These are phyloP conservation scores for Pythium rhizo-oryzae DNA, from an alignment of 352 stramenopile genomes.

Conservation along the genomic window DNA sequence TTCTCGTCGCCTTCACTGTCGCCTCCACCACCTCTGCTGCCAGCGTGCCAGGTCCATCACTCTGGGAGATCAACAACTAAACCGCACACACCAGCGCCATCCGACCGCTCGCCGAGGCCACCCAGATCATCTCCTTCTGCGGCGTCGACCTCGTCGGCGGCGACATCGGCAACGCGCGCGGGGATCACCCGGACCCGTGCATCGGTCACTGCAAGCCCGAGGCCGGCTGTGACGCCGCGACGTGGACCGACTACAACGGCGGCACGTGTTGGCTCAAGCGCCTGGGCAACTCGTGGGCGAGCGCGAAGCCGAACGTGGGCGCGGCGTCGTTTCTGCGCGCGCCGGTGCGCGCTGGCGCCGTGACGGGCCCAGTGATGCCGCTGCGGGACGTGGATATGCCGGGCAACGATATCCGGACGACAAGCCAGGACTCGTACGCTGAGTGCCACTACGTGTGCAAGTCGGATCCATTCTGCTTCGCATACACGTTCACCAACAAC, in stretches of 20 bases:
- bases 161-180: too few species aligned
- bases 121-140: background rate
- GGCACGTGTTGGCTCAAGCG: conserved; percentile 14
- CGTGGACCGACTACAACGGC: conserved; percentile 12
- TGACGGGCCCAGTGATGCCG: background rate
- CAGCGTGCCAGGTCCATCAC: background rate
- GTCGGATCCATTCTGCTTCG: background rate
- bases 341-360: background rate
- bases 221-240: background rate
- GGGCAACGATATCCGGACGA: background rate
- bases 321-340: background rate
- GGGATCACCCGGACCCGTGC: too few species aligned
- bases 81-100: background rate
- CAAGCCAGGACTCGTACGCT: background rate
- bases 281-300: background rate
- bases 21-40: background rate
- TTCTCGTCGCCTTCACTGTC: background rate
- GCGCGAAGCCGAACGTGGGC: background rate
- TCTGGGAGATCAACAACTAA: conserved; percentile 4
- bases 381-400: background rate
- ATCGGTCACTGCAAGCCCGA: background rate
- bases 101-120: background rate
- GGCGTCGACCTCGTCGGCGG: conserved; percentile 1
- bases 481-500: background rate
- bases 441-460: background rate